These are phyloP conservation scores for Globisporangium cederbergense DNA, from an alignment of 352 stramenopile genomes.

Conservation along the genomic window DNA sequence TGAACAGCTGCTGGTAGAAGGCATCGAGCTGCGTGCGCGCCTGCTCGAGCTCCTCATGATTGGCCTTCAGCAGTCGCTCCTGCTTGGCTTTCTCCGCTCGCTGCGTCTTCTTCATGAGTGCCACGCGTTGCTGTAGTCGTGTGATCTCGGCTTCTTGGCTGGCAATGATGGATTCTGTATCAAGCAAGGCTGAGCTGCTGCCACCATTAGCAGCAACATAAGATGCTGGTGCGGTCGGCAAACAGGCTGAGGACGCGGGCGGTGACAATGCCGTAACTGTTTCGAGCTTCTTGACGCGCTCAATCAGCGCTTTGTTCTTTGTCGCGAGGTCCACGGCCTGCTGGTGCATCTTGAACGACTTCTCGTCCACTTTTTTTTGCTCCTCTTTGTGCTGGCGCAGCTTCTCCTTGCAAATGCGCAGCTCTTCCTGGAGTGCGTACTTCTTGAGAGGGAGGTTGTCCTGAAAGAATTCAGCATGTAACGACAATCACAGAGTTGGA, in stretches of 20 bases:
- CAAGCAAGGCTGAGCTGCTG: conserved; percentile 12
- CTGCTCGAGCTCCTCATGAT: conserved; percentile 47
- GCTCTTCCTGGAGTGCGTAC: conserved; percentile 48
- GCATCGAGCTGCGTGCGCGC: conserved; percentile 37
- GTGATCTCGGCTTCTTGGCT: conserved; percentile 68
- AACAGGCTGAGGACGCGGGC: conserved; percentile 12
- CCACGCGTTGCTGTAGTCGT: conserved; percentile 52
- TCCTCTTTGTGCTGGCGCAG: conserved; percentile 58
- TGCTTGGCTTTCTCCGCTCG: conserved; percentile 49
- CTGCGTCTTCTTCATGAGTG: conserved; percentile 58
- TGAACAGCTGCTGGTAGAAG: conserved; percentile 44
- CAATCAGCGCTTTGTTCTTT: conserved; percentile 55
- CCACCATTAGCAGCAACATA: neutral
- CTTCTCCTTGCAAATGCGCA: conserved; percentile 60
- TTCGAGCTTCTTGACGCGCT: conserved; percentile 46
- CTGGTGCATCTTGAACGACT: conserved; percentile 40
- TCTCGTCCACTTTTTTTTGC: conserved; percentile 45
- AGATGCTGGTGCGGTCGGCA: neutral
- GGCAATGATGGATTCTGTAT: conserved; percentile 43
- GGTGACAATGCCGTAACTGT: conserved; percentile 2
- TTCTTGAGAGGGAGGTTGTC: conserved; percentile 50
- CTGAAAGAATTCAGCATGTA: conserved; percentile 17
- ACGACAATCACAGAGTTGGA: neutral
- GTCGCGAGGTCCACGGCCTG: conserved; percentile 47
- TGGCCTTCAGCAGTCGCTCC: conserved; percentile 35